Base-by-base conservation (phyloP, 352 stramenopile genomes). In the Blastocystis hominis region DNA sequence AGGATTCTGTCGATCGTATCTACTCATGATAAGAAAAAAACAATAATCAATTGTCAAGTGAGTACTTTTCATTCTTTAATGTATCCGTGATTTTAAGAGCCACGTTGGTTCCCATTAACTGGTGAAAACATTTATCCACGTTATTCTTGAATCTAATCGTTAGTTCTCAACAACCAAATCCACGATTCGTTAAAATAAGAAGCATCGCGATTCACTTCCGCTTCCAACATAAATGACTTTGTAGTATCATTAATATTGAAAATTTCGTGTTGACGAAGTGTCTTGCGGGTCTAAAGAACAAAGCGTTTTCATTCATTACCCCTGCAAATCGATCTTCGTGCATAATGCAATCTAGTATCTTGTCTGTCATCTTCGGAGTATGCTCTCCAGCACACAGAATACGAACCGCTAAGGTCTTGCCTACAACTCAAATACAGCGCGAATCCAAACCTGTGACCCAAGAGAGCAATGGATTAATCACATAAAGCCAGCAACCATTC, bases 101-200 rank as follows among this genome's bases (percentile, higher is more conserved):
- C 30, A 84, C 47, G 44, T 84, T 84, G 13, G 72, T 84, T 2
- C 72, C 72, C 30, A 84, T 2, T 30, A 84, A 53, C 30, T 84
- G 72, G 50, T 69, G 72, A 50, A 84, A 84, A 40, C 72, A 84
- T n/a, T n/a, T n/a, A 15, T 17, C 46, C 17, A 64, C 36, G 38
- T 84, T 84, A 13, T 4, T 15, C 13, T 53, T 30, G 56, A 84
- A 84, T 24, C 72, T 84, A 53, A 59, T 7, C 10, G 5, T 61
- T n/a, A 80, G 3, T 13, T 15, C 30, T 4, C 5, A 80, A 17
- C n/a, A 46, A 30, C 24, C 17, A 6, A 42, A 10, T 30, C 4
- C 17, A 84, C 72, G 36, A 20, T 9, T 63, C 72, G 42, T 66
- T 69, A 30, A 66, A 84, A 30, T 84, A 84, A 7, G 72, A 40